Evolutionary conservation across 305 asterid genomes (phyloP), one percentile per base, ranked within the genome.

Genomic region (Fraxinus velutina): DNA sequence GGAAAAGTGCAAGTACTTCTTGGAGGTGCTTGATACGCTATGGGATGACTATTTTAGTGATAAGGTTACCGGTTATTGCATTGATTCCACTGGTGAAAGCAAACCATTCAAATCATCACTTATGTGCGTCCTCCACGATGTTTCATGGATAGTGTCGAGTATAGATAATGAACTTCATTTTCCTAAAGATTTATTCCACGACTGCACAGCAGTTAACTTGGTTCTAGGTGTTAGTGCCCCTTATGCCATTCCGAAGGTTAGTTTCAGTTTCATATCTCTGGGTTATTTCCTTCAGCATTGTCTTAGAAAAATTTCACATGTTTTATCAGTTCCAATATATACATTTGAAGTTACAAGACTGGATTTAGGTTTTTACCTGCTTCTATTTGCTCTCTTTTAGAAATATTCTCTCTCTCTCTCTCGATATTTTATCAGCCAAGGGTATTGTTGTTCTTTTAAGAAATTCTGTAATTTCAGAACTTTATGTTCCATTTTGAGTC

Each of bases 21-120:
- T 96, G 89, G 99, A 94, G 88, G 87, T 96, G 85, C 94, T 96
- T 81, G 98, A 94, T 92, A 87, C 77, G 68, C 64, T 94, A 76
- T 96, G 99, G 99, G 97, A 96, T 88, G 91, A 87, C 75, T 85
- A 80, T 88, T 96, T 92, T 87, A 82, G 90, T 72, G 91, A 90
- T 52, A 96, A 92, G 91, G 87, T 85, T 78, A 81, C 86, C 81
- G 92, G 91, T 86, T 85, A 85, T 83, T 89, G 37, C 80, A 77
- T 87, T 83, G 85, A 85, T 88, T 81, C 87, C 44, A 78, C 85
- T 85, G 97, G 94, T 66, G 92, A 86, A 75, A 75, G 75, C 77
- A 92, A 87, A 77, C 81, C 86, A 8, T 89, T 89, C 78, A 88
- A 85, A 77, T 92, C 97, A 73, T 89, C 97, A 22, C 36, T 94